Base-by-base conservation (phyloP, 2,329 filamentous ascomycete species). In the Phialemonium atrogriseum region DNA sequence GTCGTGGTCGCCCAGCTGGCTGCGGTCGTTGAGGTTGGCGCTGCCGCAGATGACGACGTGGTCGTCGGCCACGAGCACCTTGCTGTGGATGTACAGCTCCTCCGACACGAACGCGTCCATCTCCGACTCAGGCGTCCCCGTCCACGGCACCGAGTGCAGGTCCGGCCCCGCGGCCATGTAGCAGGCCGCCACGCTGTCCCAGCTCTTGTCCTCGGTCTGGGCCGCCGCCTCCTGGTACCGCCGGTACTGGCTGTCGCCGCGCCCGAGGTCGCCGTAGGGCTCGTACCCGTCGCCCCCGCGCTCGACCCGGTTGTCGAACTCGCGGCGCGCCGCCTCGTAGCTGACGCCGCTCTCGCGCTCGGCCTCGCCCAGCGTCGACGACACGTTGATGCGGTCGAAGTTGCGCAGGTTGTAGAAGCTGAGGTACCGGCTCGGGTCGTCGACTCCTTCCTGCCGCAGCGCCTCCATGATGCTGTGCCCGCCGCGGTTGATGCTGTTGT, bases 351-450 rank as follows among this genome's bases (percentile, higher is more conserved):
- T 73, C 22, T 68, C 60, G 23, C 70, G 48, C 48, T 86, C 78
- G 2, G 68, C 75, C 5, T 66, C 59, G 12, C 60, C 54, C 72
- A 85, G 77, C 6, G 73, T 66, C 2, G 58, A 58, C 11, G 77
- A 77, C 13, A 66, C 73, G 56, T 89, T 88, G 64, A 93, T 82
- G 26, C 85, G 77, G 52, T 91, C 85, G 51, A 85, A 91, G 55
- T 77, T 89, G 35, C 85, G 71, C 19, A 93, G 67, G 52, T 93
- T 91, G 62, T 86, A 91, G 60, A 91, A 91, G 30, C 77, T 69
- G 44, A 93, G 84, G 57, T 88, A 91, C 25, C 77, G 61, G 47
- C 69, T 63, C 1, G 82, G 80, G 47, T 89, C 64, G 2, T 60
- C 68, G 30, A 87, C 68, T 7, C 84, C 83, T 19, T 71, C 68